These are phyloP conservation scores for Pilaira anomala DNA, from an alignment of 192 early-diverging fungal species.

Conservation along the genomic window DNA sequence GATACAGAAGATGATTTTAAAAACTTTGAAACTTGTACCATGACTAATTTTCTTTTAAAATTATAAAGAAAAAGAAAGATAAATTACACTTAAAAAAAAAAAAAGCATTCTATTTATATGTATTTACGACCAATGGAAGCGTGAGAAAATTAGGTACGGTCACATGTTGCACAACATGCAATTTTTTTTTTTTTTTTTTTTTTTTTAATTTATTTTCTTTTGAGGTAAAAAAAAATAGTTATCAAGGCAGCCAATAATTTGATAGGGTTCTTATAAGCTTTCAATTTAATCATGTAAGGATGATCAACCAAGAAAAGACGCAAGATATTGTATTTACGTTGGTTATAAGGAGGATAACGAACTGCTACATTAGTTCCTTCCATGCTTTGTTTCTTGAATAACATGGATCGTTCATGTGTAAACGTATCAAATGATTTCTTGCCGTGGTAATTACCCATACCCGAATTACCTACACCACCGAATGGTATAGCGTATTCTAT, in stretches of 20 bases:
- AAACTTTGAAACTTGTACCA: background rate
- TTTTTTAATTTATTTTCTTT: constrained; percentile 10
- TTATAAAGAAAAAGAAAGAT: background rate
- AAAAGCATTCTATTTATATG: background rate
- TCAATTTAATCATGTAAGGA: constrained; percentile 14
- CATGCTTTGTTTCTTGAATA: constrained; percentile 45
- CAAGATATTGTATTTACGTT: constrained; percentile 18
- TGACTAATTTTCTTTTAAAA: background rate
- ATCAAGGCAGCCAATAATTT: constrained; percentile 6
- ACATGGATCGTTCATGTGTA: constrained; percentile 68
- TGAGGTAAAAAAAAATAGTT: background rate
- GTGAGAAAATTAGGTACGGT: background rate
- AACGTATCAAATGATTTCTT: constrained; percentile 73
- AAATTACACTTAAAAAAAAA: background rate
- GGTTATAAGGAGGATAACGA: constrained; percentile 37
- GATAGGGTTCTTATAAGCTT: constrained; percentile 1
- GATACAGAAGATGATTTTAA: background rate
- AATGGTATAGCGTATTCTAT: constrained; percentile 65
- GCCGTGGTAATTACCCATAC: constrained; percentile 86
- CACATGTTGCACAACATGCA: background rate
- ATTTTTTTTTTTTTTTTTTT: background rate
- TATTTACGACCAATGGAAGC: background rate
- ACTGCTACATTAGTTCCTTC: constrained; percentile 19
- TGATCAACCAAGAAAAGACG: constrained; percentile 21
- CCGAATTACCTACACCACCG: constrained; percentile 83